Evolutionary conservation across 1,284 basidiomycete genomes (phyloP).

Genomic region (Vanrija sp.): DNA sequence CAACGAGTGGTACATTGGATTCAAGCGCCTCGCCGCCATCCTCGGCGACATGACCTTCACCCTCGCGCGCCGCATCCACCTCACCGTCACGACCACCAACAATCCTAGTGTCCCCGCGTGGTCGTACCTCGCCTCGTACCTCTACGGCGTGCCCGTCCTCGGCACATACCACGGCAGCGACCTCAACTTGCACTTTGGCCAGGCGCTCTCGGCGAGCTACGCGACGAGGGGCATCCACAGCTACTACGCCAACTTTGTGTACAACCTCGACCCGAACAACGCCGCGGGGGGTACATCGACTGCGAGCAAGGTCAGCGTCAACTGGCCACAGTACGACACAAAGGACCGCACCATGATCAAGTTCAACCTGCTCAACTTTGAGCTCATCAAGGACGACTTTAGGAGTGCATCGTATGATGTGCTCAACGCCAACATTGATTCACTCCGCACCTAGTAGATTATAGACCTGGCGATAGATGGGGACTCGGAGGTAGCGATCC

Average conservation of each 20-base stretch:
- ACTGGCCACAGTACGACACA: slow-evolving; percentile 10
- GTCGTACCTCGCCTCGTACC: slow-evolving; percentile 19
- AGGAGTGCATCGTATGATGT: not conserved
- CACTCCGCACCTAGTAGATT: not conserved
- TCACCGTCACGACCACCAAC: not conserved
- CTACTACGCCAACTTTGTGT: slow-evolving; percentile 21
- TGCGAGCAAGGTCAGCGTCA: slow-evolving; percentile 3
- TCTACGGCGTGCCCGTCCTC: slow-evolving; percentile 12
- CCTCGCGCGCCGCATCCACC: slow-evolving; percentile 14
- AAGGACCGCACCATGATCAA: slow-evolving; percentile 2
- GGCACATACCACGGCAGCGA: slow-evolving; percentile 17
- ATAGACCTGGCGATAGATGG: not conserved
- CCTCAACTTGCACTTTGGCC: slow-evolving; percentile 16
- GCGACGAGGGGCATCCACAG: slow-evolving; percentile 10
- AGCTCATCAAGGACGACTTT: slow-evolving; percentile 8
- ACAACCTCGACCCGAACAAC: slow-evolving; percentile 21
- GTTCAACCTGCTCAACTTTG: slow-evolving; percentile 8
- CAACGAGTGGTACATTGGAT: slow-evolving; percentile 18
- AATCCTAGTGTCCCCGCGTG: slow-evolving; percentile 15
- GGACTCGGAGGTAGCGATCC: too few species aligned
- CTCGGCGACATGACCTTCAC: slow-evolving; percentile 15
- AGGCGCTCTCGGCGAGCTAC: slow-evolving; percentile 10
- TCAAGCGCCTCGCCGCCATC: slow-evolving; percentile 17
- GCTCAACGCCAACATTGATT: not conserved
- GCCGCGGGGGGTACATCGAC: slow-evolving; percentile 6